Conservation (phyloP, 2,329 filamentous ascomycete genomes). For the Cryphonectria nitschkei region DNA sequence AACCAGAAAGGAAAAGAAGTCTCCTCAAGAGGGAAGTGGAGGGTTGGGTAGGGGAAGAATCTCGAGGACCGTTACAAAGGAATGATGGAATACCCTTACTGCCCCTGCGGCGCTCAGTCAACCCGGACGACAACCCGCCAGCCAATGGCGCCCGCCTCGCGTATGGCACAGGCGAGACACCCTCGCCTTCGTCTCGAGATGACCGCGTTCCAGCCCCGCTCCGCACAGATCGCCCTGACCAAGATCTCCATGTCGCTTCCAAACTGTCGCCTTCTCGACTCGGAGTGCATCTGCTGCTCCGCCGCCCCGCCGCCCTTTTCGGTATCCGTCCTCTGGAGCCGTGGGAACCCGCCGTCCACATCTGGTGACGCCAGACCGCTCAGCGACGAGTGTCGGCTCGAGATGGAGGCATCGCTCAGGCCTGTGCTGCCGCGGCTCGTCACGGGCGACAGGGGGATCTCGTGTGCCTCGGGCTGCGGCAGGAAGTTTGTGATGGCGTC, state of each 20-base stretch:
- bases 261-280: conserved; percentile 60
- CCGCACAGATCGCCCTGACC: conserved; percentile 72
- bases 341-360: conserved; percentile 9
- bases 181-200: conserved; percentile 69
- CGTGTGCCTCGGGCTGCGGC: conserved; percentile 46
- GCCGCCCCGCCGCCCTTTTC: conserved; percentile 35
- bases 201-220: conserved; percentile 74
- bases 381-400: conserved; percentile 27
- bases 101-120: conserved; percentile 42
- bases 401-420: conserved; percentile 15
- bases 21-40: background rate
- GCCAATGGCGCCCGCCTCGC: conserved; percentile 72
- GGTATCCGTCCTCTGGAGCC: conserved; percentile 2
- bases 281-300: conserved; percentile 57
- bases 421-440: conserved; percentile 40
- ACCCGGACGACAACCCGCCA: conserved; percentile 70
- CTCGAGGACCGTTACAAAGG: background rate
- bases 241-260: conserved; percentile 71
- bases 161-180: conserved; percentile 73
- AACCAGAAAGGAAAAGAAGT: background rate
- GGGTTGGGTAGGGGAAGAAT: background rate
- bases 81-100: background rate
- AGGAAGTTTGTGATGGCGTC: conserved; percentile 64
- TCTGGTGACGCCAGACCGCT: conserved; percentile 21
- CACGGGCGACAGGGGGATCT: conserved; percentile 55